Evolutionary conservation across 2,329 filamentous ascomycete genomes (phyloP).

Genomic region (Epicoccum nigrum): DNA sequence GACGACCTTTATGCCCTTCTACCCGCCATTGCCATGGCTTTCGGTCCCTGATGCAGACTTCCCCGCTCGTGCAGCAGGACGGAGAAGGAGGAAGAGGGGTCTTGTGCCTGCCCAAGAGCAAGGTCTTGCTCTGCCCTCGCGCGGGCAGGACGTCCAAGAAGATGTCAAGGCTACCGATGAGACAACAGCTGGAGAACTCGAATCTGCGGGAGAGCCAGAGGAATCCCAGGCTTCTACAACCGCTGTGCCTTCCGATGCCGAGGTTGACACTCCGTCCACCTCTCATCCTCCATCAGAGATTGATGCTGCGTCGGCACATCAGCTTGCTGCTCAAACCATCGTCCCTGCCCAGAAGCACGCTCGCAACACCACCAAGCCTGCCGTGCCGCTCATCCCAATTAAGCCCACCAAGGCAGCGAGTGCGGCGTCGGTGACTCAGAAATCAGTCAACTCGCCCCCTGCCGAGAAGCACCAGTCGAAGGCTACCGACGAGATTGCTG

Average conservation of each 20-base stretch:
- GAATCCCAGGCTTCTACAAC: conserved; percentile 54
- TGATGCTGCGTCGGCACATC: conserved; percentile 62
- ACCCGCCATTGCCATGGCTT: conserved; percentile 64
- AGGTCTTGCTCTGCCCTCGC: conserved; percentile 59
- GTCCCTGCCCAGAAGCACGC: conserved; percentile 43
- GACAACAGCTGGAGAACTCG: conserved; percentile 35
- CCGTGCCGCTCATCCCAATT: conserved; percentile 60
- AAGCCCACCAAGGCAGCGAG: conserved; percentile 49
- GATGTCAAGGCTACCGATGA: conserved; percentile 20
- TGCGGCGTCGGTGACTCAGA: conserved; percentile 44
- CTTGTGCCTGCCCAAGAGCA: conserved; percentile 48
- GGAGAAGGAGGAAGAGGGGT: conserved; percentile 53
- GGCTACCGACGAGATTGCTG: conserved; percentile 18
- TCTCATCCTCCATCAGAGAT: conserved; percentile 64
- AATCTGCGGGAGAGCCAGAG: conserved; percentile 49
- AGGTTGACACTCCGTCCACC: conserved; percentile 62
- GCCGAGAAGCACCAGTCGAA: conserved; percentile 24
- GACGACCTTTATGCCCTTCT: conserved; percentile 52
- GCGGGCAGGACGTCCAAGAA: conserved; percentile 43
- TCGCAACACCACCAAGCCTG: conserved; percentile 53
- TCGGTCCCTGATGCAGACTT: conserved; percentile 62
- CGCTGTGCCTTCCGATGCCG: conserved; percentile 53
- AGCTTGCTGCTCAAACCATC: conserved; percentile 47
- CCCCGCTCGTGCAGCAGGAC: conserved; percentile 56
- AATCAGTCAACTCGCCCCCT: conserved; percentile 39